Evolutionary conservation across 768 basidiomycete genomes (phyloP).

Genomic region (Amanita exitialis): DNA sequence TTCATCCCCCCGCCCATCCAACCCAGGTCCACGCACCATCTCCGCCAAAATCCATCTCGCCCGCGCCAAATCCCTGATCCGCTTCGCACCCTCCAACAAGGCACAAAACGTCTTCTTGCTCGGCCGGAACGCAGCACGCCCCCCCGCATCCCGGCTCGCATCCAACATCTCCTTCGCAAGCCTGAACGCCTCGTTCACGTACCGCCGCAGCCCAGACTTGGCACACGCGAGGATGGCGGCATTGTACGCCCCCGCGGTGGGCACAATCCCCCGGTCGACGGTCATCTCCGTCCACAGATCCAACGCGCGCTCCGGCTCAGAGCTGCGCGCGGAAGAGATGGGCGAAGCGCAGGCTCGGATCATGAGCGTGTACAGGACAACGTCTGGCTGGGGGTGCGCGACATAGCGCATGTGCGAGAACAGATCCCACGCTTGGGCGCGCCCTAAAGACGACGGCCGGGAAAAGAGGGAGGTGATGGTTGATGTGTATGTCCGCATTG

Average conservation of each 20-base stretch:
- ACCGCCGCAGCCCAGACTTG: slow-evolving; percentile 45
- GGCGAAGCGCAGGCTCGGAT: too few species aligned
- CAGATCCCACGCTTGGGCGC: slow-evolving; percentile 87
- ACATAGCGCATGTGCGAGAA: slow-evolving; percentile 96
- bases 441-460: slow-evolving; percentile 36
- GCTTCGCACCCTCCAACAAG: slow-evolving; percentile 83
- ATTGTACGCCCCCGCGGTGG: slow-evolving; percentile 64
- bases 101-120: slow-evolving; percentile 66
- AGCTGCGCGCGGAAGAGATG: slow-evolving; percentile 13
- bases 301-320: slow-evolving; percentile 77
- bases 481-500: slow-evolving; percentile 66
- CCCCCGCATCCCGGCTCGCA: slow-evolving; percentile 54
- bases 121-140: slow-evolving; percentile 46
- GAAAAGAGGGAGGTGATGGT: slow-evolving; percentile 52
- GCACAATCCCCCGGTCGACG: slow-evolving; percentile 48
- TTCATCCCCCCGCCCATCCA: slow-evolving; percentile 11
- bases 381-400: too few species aligned
- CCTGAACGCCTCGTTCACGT: slow-evolving; percentile 76
- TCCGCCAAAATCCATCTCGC: slow-evolving; percentile 90
- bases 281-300: not conserved
- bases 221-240: slow-evolving; percentile 81
- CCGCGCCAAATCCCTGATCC: slow-evolving; percentile 72
- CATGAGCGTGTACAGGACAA: too few species aligned
- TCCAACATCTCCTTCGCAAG: slow-evolving; percentile 85
- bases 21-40: slow-evolving; percentile 38